Base-by-base conservation (phyloP, 371 early-diverging fungal species). In the Rhizopus delemar region DNA sequence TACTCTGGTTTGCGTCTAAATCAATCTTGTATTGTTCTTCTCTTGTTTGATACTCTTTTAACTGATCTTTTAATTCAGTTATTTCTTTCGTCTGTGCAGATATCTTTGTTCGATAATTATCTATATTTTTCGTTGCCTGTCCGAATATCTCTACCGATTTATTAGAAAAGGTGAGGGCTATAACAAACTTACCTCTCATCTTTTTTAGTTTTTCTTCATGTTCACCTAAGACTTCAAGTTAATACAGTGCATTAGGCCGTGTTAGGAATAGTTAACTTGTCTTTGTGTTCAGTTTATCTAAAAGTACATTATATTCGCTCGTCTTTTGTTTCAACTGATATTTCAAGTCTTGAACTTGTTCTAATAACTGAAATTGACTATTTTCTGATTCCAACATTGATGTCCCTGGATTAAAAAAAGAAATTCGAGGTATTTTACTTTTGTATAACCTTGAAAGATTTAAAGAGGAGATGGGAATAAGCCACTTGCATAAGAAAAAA, bases 61-160 rank as follows among this genome's bases (percentile, higher is more conserved):
- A 64, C 33, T 79, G 76, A 12, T 62, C 41, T 35, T 65, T 77
- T 4, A 84, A 50, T 3, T 69, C 66, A n/a, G 66, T 63, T 16
- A 82, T 69, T 48, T 85, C 84, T 8, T 68, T 62, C 51, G 82
- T 80, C 57, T 86, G 80, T 12, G 75, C 60, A 1, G 83, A 69
- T 35, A 84, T 82, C 13, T 78, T 71, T n/a, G 80, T 78, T 5
- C 87, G 75, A 53, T 84, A 83, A 16, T 78, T 77, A 56, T 82
- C 84, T 36, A 86, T 60, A 45, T 75, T 86, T 52, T 82, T 84
- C 39, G 83, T 83, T 32, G 85, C 84, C 38, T 81, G 84, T 5
- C 81, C 83, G 68, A 86, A 86, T 8, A 86, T 83, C 28, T 74
- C 80, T 78, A 38, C 15, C 8, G 13, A 13, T 15, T 8, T 43